Evolutionary conservation across 2,329 filamentous ascomycete genomes (phyloP).

Genomic region (Macrophomina pseudophaseolina): DNA sequence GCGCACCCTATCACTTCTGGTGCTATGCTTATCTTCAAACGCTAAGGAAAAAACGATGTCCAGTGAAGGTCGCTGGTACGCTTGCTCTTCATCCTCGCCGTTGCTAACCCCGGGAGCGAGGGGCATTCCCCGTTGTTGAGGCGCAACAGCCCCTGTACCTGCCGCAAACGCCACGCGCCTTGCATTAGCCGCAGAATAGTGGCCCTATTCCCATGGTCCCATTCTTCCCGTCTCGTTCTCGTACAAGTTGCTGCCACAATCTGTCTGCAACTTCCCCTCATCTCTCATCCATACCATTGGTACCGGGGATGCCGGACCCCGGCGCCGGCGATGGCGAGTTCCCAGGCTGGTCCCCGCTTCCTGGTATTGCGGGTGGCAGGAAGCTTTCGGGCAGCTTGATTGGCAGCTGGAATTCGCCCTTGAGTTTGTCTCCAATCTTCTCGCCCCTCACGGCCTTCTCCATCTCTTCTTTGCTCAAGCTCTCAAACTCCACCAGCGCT

Average conservation of each 20-base stretch:
- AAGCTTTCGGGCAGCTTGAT: constrained; percentile 69
- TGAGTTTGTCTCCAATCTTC: constrained; percentile 72
- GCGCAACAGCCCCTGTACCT: not conserved
- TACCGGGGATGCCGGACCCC: constrained; percentile 17
- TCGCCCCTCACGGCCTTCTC: constrained; percentile 88
- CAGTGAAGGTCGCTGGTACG: constrained; percentile 1
- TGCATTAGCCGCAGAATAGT: constrained; percentile 6
- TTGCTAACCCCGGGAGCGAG: not conserved
- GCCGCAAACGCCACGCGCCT: constrained; percentile 17
- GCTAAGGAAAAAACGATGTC: constrained; percentile 11
- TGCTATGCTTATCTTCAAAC: not conserved
- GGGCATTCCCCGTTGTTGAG: constrained; percentile 5
- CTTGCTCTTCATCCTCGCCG: not conserved
- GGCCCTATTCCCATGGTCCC: not conserved
- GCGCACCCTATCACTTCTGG: not conserved
- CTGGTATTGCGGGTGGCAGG: constrained; percentile 29
- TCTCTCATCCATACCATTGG: constrained; percentile 22
- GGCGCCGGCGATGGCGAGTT: constrained; percentile 17
- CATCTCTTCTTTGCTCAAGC: constrained; percentile 85
- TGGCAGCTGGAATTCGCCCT: constrained; percentile 51
- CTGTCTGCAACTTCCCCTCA: constrained; percentile 19
- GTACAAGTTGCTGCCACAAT: constrained; percentile 4
- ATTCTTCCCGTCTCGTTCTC: constrained; percentile 7
- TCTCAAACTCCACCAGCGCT: constrained; percentile 93
- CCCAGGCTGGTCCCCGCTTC: constrained; percentile 19